A percentile compares a stretch with the other conserved stretches of the same genome.
These are phyloP conservation scores for Butyriboletus loyo DNA, from an alignment of 768 basidiomycete genomes.

Conservation along the genomic window DNA sequence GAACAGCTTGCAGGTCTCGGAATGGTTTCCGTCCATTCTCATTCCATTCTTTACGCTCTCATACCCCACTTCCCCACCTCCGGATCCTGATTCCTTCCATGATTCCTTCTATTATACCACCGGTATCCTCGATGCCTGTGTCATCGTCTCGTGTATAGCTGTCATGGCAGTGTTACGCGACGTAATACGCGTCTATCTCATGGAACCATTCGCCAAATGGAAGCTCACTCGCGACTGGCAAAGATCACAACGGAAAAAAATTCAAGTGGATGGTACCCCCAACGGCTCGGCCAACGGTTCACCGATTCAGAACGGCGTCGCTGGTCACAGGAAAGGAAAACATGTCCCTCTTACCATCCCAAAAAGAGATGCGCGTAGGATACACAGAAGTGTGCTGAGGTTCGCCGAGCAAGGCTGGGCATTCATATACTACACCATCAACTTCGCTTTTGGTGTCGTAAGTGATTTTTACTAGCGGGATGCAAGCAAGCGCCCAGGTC, in stretches of 20 bases:
- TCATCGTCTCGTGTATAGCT: slow-evolving; percentile 79
- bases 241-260: slow-evolving; percentile 19
- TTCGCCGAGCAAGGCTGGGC: slow-evolving; percentile 98
- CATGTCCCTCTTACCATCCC: slow-evolving; percentile 19
- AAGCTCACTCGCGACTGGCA: slow-evolving; percentile 59
- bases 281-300: slow-evolving; percentile 26
- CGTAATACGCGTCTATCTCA: slow-evolving; percentile 63
- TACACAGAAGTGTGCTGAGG: slow-evolving; percentile 72
- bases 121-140: slow-evolving; percentile 74
- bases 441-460: slow-evolving; percentile 80
- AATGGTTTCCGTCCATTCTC: slow-evolving; percentile 52
- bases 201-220: slow-evolving; percentile 80
- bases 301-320: slow-evolving; percentile 30
- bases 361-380: slow-evolving; percentile 51
- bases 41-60: slow-evolving; percentile 73
- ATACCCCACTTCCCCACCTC: slow-evolving; percentile 57
- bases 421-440: slow-evolving; percentile 71
- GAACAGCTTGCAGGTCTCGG: slow-evolving; percentile 34
- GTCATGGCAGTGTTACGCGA: slow-evolving; percentile 88
- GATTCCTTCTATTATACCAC: slow-evolving; percentile 66
- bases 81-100: slow-evolving; percentile 67
- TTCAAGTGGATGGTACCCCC: slow-evolving; percentile 22
- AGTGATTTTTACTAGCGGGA: slow-evolving; percentile 36
- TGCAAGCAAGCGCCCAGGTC: background rate
- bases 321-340: slow-evolving; percentile 24